Evolutionary conservation across 78 protist genomes (phyloP).

Genomic region (Dictyostelium intermedium): DNA sequence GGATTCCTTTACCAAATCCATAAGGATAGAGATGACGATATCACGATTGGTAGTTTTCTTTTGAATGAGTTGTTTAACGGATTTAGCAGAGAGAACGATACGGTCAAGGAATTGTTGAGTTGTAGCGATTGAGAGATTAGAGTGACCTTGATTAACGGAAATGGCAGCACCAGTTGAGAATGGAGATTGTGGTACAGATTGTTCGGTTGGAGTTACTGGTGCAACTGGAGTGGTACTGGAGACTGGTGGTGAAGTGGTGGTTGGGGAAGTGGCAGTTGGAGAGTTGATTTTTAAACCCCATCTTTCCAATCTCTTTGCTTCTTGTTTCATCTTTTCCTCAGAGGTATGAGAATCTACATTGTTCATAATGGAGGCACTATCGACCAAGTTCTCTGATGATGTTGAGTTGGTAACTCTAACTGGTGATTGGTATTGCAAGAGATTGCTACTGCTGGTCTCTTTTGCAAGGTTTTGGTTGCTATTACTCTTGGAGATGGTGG

Average conservation of each 20-base stretch:
- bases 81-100: conserved; percentile 35
- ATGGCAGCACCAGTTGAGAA: not conserved
- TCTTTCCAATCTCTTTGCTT: conserved; percentile 37
- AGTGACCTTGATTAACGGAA: not conserved
- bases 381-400: not conserved
- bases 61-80: conserved; percentile 49
- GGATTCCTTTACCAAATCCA: conserved; percentile 59
- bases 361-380: conserved; percentile 11
- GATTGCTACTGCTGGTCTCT: not conserved
- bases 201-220: not conserved
- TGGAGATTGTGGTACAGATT: conserved; percentile 17
- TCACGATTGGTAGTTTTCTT: conserved; percentile 45
- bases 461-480: not conserved
- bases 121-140: not conserved
- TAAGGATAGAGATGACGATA: conserved; percentile 10
- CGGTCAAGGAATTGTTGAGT: conserved; percentile 45
- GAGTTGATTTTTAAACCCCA: conserved; percentile 48
- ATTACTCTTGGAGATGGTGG: not conserved
- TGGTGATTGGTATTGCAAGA: not conserved
- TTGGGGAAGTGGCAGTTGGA: not conserved
- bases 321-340: conserved; percentile 56
- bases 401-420: not conserved
- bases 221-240: not conserved
- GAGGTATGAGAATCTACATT: conserved; percentile 33
- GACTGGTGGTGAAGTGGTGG: not conserved